Evolutionary conservation across 768 basidiomycete genomes (phyloP), one percentile per base, ranked within the genome.

Genomic region (Lactarius sp.): DNA sequence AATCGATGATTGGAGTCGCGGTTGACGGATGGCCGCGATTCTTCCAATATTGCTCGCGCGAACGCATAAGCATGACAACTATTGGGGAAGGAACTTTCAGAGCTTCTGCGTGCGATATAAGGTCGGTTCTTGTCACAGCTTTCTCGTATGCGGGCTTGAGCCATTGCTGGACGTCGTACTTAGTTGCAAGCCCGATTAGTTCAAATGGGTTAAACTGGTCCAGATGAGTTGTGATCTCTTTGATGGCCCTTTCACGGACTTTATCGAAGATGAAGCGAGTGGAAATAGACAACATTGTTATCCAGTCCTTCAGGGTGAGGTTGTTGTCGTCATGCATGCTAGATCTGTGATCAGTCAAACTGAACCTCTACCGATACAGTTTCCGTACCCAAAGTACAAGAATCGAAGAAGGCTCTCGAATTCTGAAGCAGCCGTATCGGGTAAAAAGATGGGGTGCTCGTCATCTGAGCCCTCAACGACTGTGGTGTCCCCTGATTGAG

Each of bases 131-230:
- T 4, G 12, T 55, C 46, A 66, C 65, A 13, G 66, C 59, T 33
- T 54, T 55, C 2, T 36, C 13, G 49, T 68, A 59, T 0, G 69
- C 66, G 3, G 66, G 66, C 22, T 61, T 53, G 36, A 70, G 55
- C 71, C 71, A 71, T 18, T 70, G 59, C 14, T 47, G 22, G 7
- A 69, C 68, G 22, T 61, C 62, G 56, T 63, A 71, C 47, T 64
- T 64, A 7, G 59, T 56, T 13, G 71, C 65, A 18, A 70, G 44
- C 2, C 54, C 37, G 27, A 73, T 52, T 31, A 68, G 64, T 9
- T 64, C 66, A 33, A 68, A 59, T n/a, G 66, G 57, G 2, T 71
- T 63, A 7, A 66, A 34, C 31, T 47, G 42, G 3, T 63, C 22
- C 50, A 62, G 22, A 10, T 18, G 42, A 13, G 20, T 13, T 6